These are phyloP conservation scores for Scutellaria barbata DNA, from an alignment of 257 asterid genomes.

Conservation along the genomic window DNA sequence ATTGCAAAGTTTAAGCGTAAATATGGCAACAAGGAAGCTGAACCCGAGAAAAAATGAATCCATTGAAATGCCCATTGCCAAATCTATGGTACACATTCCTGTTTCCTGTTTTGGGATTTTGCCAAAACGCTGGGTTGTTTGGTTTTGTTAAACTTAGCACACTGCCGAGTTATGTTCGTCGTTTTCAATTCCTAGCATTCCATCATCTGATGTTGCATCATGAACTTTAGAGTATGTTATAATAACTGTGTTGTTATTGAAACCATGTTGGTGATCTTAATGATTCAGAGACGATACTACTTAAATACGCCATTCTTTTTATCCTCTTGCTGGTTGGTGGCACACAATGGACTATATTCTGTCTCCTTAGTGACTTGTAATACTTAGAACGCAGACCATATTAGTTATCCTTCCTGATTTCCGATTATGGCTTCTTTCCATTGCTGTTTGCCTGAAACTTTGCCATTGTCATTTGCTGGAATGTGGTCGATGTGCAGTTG, in stretches of 20 bases:
- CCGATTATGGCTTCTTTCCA: neutral
- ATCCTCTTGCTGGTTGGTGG: no score
- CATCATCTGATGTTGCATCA: neutral
- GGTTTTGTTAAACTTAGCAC: constrained; percentile 11
- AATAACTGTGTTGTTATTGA: neutral
- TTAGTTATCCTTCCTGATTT: neutral
- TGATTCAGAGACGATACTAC: neutral
- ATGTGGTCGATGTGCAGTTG: no score
- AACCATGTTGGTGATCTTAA: neutral
- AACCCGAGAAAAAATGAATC: constrained; percentile 44
- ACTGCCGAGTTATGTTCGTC: neutral
- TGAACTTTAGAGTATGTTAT: neutral
- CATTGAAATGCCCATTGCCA: neutral
- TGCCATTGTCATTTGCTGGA: no score
- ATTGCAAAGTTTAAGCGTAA: constrained; percentile 74
- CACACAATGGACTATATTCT: no score
- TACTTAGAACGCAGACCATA: no score
- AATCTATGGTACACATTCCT: neutral
- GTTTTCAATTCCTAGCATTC: neutral
- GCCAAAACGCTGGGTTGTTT: neutral
- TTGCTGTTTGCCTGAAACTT: neutral
- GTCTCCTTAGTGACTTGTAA: neutral
- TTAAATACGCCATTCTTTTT: no score
- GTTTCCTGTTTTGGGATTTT: neutral
- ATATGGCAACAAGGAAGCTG: constrained; percentile 60